Base-by-base conservation (phyloP, 2,329 filamentous ascomycete genomes). In the Sporothrix sp. region DNA sequence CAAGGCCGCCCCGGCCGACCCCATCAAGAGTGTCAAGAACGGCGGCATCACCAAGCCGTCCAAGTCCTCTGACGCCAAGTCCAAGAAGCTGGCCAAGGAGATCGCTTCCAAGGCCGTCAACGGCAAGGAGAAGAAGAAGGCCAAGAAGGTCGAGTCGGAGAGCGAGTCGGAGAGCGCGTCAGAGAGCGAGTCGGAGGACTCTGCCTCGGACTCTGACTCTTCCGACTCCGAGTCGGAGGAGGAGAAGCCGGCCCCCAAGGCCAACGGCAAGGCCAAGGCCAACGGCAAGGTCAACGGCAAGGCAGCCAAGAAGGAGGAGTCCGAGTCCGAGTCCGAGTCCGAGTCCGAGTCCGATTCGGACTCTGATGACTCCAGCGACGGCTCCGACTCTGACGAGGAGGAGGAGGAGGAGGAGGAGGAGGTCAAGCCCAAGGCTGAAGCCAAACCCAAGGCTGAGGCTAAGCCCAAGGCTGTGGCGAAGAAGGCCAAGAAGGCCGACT, bases 21-120 rank as follows among this genome's bases (percentile, higher is more conserved):
- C 70, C 55, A 63, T 73, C 59, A 67, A 70, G 61, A 63, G 69
- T 59, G 79, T 82, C 68, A 87, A 86, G 74, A 75, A 74, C 60
- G 81, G 74, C 58, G 77, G 78, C 58, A 74, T 86, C 61, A 78
- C 76, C 70, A 89, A 88, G 74, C 65, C 81, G 48, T 72, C 78
- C 55, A 74, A 84, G 66, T 76, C 75, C 57, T 68, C 80, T 63
- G 83, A 81, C 69, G 69, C 74, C 54, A 84, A 84, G 72, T 75
- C 79, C 60, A 85, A 85, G 74, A 73, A 81, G 57, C 64, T 78
- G 52, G 80, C 80, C 60, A 85, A 85, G 75, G 71, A 74, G 54
- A 63, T 69, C 40, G 70, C 75, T 52, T 65, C 71, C 58, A 78
- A 79, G 67, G 71, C 71, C 58, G 60, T 70, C 56, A 67, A 69